A percentile compares a stretch with the other conserved stretches of the same genome.
phyloP scores from a whole-genome alignment of 1,139 yeast species.

The Suhomyces terraborum region DNA sequence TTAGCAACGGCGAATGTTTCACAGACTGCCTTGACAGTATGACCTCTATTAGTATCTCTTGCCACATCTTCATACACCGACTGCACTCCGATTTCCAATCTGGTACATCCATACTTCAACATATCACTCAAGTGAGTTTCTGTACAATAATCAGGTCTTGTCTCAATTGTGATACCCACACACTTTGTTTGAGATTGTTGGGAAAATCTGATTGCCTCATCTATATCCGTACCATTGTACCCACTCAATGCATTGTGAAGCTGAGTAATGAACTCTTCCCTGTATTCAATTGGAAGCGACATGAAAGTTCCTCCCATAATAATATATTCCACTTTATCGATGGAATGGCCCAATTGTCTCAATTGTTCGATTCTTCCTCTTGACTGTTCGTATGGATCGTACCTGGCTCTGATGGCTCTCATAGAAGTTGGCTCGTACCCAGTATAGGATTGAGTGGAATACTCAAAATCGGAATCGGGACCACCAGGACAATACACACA shows the following conservation, averaged over 20 bases:
- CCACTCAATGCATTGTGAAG: constrained; percentile 96
- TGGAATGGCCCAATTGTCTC: constrained; percentile 92
- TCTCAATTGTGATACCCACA: constrained; percentile 97
- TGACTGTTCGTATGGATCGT: constrained; percentile 98
- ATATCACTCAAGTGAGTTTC: constrained; percentile 93
- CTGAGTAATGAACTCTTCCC: constrained; percentile 86
- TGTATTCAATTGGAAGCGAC: constrained; percentile 87
- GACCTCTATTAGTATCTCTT: constrained; percentile 97
- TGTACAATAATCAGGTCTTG: constrained; percentile 98
- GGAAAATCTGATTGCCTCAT: constrained; percentile 86
- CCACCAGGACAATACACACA: constrained; percentile 99
- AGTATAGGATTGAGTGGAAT: constrained; percentile 95
- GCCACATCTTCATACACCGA: constrained; percentile 98
- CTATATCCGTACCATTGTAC: constrained; percentile 80
- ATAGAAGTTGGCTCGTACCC: constrained; percentile 99
- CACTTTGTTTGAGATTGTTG: constrained; percentile 96
- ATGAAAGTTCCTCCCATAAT: constrained; percentile 99
- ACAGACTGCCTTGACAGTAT: constrained; percentile 93
- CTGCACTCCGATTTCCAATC: constrained; percentile 96
- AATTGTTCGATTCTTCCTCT: constrained; percentile 96
- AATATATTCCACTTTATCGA: constrained; percentile 95
- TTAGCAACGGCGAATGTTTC: constrained; percentile 94
- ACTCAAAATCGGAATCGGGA: constrained; percentile 97
- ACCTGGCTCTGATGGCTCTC: constrained; percentile 97
- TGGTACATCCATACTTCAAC: constrained; percentile 94